Conservation (phyloP, 1,284 basidiomycete genomes). For the Grifola frondosa region DNA sequence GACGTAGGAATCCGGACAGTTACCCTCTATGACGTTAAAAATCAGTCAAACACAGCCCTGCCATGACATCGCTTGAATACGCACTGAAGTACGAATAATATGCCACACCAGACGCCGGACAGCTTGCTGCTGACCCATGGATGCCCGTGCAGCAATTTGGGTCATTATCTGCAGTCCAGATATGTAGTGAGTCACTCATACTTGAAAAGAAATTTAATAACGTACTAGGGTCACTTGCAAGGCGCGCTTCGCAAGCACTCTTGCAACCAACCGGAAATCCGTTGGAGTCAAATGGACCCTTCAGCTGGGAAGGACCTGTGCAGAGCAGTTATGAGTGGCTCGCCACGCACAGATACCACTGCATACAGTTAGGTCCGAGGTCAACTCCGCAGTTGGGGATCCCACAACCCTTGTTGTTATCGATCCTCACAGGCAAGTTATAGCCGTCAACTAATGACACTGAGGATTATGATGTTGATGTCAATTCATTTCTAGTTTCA, state of each 20-base stretch:
- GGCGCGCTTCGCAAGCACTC: constrained; percentile 40
- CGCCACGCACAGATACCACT: too few species aligned
- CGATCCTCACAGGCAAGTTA: constrained; percentile 36
- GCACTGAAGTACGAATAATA: constrained; percentile 46
- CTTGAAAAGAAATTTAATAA: constrained; percentile 7
- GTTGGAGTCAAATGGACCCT: constrained; percentile 36
- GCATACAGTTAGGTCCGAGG: constrained; percentile 31
- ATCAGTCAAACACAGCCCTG: neutral
- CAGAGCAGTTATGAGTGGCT: too few species aligned
- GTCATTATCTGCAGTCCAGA: constrained; percentile 23
- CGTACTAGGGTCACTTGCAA: constrained; percentile 35
- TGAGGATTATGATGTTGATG: neutral
- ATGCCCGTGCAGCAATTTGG: constrained; percentile 43
- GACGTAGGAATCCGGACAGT: constrained; percentile 45
- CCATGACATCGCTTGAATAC: constrained; percentile 20
- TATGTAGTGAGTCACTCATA: neutral
- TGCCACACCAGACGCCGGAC: constrained; percentile 39
- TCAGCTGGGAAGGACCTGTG: constrained; percentile 36
- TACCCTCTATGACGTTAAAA: constrained; percentile 31
- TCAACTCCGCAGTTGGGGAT: constrained; percentile 34
- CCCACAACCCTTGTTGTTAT: constrained; percentile 30
- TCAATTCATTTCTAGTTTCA: too few species aligned
- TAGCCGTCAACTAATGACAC: constrained; percentile 34
- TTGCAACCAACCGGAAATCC: constrained; percentile 45
- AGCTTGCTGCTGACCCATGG: constrained; percentile 39